Evolutionary conservation across 129 eudicot genomes (phyloP), one percentile per base, ranked within the genome.

Genomic region (Glebionis coronaria): DNA sequence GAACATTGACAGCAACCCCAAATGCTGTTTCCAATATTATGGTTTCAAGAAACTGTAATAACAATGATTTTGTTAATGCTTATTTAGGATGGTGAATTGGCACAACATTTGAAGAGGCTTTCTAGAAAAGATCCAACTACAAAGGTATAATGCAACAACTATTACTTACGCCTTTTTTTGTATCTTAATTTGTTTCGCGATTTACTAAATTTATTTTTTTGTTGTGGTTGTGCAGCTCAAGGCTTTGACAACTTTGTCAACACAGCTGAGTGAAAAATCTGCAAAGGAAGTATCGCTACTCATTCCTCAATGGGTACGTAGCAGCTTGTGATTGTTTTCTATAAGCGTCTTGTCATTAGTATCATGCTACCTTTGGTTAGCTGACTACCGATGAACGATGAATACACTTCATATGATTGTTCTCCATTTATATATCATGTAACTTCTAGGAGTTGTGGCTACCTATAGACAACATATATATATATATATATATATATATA

Each of bases 61-160:
- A 55, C 20, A 9, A 27, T 55, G 18, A 1, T 20, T 55, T 55
- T 18, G 12, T 55, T 55, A 57, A 8, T 57, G 56, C 60, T 11
- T 11, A 46, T 56, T 78, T 76, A 86, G 97, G 99, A 94, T 61
- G 77, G 85, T 77, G 99, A 94, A 74, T 75, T 94, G 76, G 88
- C 95, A 59, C 97, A 83, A 70, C 85, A 87, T 73, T 47, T 94
- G 82, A 94, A 84, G 78, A 82, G 99, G 80, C 95, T 94, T 67
- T 80, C 95, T 0, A 79, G 99, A 42, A 94, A 89, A 78, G 99
- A 94, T 73, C 97, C 99, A 53, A 89, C 84, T 29, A 94, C 99
- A 28, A 94, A 94, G 93, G 99, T 91, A 82, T 35, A 35, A 35
- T 35, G 42, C 10, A 49, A 6, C 55, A n/a, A 49, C 54, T 49